A percentile compares a stretch with the other conserved stretches of the same genome.
phyloP scores from a whole-genome alignment of 176 grass and related monocot species.

The Lolium rigidum region DNA sequence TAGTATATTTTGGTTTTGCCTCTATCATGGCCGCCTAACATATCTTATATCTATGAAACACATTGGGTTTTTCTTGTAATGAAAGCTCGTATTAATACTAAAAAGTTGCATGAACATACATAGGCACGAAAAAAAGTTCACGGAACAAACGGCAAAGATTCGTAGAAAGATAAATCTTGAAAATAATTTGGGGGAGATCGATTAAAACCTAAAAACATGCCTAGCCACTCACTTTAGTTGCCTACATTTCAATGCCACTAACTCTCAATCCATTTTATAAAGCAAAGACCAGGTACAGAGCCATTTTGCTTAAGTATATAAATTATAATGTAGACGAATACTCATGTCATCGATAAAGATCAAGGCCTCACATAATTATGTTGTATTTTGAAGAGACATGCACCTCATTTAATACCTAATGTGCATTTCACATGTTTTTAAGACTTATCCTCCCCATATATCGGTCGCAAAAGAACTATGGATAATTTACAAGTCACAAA shows the following conservation, averaged over 20 bases:
- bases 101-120: neutral
- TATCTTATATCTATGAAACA: neutral
- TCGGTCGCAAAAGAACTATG: neutral
- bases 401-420: neutral
- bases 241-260: neutral
- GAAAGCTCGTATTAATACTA: neutral
- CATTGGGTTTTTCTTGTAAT: neutral
- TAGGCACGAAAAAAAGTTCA: too few species aligned
- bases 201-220: neutral
- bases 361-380: neutral
- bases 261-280: neutral
- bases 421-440: neutral
- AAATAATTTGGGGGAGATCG: neutral
- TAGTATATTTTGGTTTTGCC: too few species aligned
- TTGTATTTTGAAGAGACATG: neutral
- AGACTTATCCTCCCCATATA: neutral
- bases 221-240: neutral
- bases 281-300: neutral
- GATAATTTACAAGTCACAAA: neutral
- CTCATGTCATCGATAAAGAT: neutral
- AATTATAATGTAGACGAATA: neutral
- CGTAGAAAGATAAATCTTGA: neutral
- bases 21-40: too few species aligned
- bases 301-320: too few species aligned
- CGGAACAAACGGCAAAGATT: neutral